phyloP scores from a whole-genome alignment of 768 basidiomycete genomes.

The Panaeolus cyanescens region DNA sequence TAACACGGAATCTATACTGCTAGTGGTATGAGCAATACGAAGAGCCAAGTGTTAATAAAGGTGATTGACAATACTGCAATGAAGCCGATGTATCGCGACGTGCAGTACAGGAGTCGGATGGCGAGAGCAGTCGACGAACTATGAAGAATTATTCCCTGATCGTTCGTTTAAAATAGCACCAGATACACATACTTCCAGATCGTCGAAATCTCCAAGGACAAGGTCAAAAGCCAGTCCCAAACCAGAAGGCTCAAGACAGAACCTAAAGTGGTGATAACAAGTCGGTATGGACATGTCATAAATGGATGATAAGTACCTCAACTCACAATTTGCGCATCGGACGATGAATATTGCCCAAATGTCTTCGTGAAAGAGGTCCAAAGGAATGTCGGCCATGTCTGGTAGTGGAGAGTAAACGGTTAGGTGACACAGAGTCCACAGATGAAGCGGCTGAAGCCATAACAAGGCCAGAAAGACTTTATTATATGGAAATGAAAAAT shows the following conservation, averaged over 20 bases:
- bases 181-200: constrained; percentile 4
- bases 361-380: constrained; percentile 9
- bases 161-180: not conserved
- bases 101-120: not conserved
- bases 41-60: not conserved
- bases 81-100: constrained; percentile 1
- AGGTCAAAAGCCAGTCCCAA: constrained; percentile 3
- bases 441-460: too few relatives aligned
- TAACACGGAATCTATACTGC: not conserved
- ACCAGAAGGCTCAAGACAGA: not conserved
- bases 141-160: not conserved
- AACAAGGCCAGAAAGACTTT: too few relatives aligned
- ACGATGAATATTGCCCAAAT: constrained; percentile 2
- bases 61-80: not conserved
- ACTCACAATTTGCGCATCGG: constrained; percentile 1
- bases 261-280: not conserved
- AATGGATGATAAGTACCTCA: not conserved
- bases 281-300: not conserved
- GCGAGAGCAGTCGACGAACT: not conserved
- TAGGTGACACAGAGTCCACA: too few relatives aligned
- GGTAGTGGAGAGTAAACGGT: not conserved
- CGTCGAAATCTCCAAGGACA: not conserved
- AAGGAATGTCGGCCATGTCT: not conserved
- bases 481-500: too few relatives aligned
- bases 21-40: not conserved